Evolutionary conservation across 495 filamentous ascomycete genomes (phyloP), one percentile per base, ranked within the genome.

Genomic region (Neurospora sp.): DNA sequence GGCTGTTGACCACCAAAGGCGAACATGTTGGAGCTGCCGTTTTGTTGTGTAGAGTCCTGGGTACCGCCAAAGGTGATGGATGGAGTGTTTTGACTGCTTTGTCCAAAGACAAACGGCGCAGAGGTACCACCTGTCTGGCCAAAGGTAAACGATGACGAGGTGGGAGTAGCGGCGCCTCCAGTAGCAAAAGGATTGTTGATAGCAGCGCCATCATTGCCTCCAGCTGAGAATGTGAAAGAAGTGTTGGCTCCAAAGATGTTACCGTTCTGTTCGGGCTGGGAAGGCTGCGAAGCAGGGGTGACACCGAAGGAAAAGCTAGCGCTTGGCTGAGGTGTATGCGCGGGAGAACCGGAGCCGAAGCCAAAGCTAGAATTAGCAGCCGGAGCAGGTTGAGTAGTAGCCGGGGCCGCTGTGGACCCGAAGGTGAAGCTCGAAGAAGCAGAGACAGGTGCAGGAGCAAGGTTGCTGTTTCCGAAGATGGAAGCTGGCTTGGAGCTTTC

Each of bases 101-200:
- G 44, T 71, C 61, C 80, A 68, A 82, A 81, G 8, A 74, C 70
- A 61, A 81, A 81, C 12, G 78, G 71, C 18, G 76, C 41, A 3
- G 75, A 74, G 1, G 74, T 72, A 71, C 72, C 69, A n/a, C 77
- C 75, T 9, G 76, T 73, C 4, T 74, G 70, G 41, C 82, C 80
- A 71, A 85, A 86, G 69, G 72, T 81, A 73, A 84, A 82, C 18
- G 82, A 82, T 3, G 79, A 74, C 0, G 81, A 80, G 1, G 78
- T 75, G 40, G 53, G 53, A 65, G 83, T 78, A 39, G 76, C 72
- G 5, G 79, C 69, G 39, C 78, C 77, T 38, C 74, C 76, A 1
- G 79, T 70, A 18, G 82, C 70, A 70, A 85, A 85, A 9, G 83
- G 83, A 71, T 86, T 86, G 65, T 82, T 82, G 53, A 84, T 75